Base-by-base conservation (phyloP, 2,329 filamentous ascomycete species). In the Neocucurbitaria cava region DNA sequence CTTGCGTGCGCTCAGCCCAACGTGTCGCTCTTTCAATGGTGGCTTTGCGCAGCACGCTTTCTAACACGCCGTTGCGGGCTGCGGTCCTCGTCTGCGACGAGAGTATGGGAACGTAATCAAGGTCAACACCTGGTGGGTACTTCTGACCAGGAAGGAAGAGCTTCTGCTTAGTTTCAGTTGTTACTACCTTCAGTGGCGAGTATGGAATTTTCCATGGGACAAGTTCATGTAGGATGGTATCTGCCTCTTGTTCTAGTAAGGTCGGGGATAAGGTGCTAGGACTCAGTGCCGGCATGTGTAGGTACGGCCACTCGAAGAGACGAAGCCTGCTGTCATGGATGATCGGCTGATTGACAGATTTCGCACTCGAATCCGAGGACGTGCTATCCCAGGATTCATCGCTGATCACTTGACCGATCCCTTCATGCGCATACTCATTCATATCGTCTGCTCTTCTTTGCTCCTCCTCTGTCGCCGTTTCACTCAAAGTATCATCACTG, bases 271-370 rank as follows among this genome's bases (percentile, higher is more conserved):
- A 26, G 6, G 36, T 33, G 3, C 56, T 58, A 7, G 43, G 45
- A 36, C 26, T 31, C 0, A 15, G 18, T 0, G 49, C 49, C 1
- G 69, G 69, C 39, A 62, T 44, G 2, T 41, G 40, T 5, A 18
- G 11, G 20, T 64, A 64, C 1, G 62, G 57, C 70, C 71, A 73
- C 52, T 74, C 68, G 21, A 63, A 68, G 0, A 74, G 56, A 5
- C 64, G 54, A 1, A 74, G 55, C 21, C 45, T 68, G 33, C 58
- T 62, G 9, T 46, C 54, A 8, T 62, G 54, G 13, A 49, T 39
- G 10, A 59, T 56, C 1, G 50, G 46, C 2, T 30, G 33, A 23
- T 59, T 24, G 2, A 41, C 28, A 0, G 57, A 49, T 11, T 20
- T 13, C 3, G 49, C 28, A 5, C 45, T 47, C 0, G 58, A 59